A percentile compares a stretch with the other conserved stretches of the same genome.
Conservation (phyloP, 805 yeast genomes). For the Sugiyamaella valdiviana region DNA sequence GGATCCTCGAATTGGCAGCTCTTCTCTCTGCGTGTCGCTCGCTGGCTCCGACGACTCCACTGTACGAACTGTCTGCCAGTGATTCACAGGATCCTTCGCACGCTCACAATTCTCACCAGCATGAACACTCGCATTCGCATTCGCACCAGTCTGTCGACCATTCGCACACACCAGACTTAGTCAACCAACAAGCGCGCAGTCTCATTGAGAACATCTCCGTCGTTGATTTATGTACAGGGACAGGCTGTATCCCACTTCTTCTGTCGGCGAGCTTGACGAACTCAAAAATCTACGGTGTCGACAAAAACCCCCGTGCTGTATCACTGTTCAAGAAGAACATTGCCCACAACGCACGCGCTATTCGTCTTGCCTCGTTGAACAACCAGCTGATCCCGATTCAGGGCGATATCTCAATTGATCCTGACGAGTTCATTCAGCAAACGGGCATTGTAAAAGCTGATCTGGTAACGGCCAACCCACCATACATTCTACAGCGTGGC, state of each 20-base stretch:
- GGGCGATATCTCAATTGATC: conserved; percentile 11
- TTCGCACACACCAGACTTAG: background rate
- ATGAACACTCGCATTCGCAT: no score
- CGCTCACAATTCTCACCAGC: background rate
- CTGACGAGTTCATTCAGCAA: conserved; percentile 11
- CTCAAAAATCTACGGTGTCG: conserved; percentile 43
- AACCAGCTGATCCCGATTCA: conserved; percentile 6
- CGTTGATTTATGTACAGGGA: conserved; percentile 77
- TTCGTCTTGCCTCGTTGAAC: background rate
- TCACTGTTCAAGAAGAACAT: conserved; percentile 45
- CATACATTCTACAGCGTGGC: conserved; percentile 59
- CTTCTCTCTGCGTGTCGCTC: conserved; percentile 7
- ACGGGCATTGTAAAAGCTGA: conserved; percentile 31
- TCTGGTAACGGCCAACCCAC: conserved; percentile 81
- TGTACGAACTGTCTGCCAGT: background rate
- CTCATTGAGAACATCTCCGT: conserved; percentile 23
- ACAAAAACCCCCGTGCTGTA: conserved; percentile 50
- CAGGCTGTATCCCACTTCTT: conserved; percentile 76
- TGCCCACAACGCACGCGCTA: background rate
- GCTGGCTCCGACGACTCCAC: background rate
- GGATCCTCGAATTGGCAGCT: conserved; percentile 48
- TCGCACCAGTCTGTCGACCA: no score
- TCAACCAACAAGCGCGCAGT: background rate
- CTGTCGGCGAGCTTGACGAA: conserved; percentile 33
- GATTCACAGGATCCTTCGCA: background rate